These are phyloP conservation scores for Penicillium simplicissimum DNA, from an alignment of 495 filamentous ascomycete genomes.

Conservation along the genomic window DNA sequence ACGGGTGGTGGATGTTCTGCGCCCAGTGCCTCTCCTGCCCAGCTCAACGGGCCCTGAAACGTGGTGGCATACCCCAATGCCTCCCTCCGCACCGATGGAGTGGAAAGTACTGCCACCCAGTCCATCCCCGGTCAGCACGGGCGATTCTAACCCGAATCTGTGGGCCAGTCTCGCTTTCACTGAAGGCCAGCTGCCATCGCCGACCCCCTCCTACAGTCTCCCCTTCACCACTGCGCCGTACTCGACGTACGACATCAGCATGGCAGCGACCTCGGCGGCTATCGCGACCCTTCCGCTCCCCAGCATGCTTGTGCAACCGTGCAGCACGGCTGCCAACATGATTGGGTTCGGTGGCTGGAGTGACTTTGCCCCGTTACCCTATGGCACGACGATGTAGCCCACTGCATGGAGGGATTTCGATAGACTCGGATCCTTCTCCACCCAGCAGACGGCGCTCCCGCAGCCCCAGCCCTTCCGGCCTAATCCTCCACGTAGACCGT, in stretches of 20 bases:
- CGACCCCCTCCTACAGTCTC: slow-evolving; percentile 76
- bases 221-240: slow-evolving; percentile 72
- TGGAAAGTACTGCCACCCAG: slow-evolving; percentile 95
- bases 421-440: slow-evolving; percentile 16
- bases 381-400: slow-evolving; percentile 58
- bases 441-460: slow-evolving; percentile 12
- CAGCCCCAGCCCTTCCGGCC: slow-evolving; percentile 15
- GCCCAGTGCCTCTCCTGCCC: slow-evolving; percentile 79
- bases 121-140: slow-evolving; percentile 67
- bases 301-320: slow-evolving; percentile 85
- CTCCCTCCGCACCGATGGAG: slow-evolving; percentile 71
- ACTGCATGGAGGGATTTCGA: slow-evolving; percentile 13
- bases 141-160: slow-evolving; percentile 69
- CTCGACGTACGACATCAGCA: slow-evolving; percentile 63
- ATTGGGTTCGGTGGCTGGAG: slow-evolving; percentile 64
- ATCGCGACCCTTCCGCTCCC: slow-evolving; percentile 80
- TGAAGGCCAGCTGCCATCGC: slow-evolving; percentile 69
- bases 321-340: slow-evolving; percentile 66
- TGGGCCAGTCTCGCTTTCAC: slow-evolving; percentile 78
- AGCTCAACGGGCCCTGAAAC: slow-evolving; percentile 75
- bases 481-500: slow-evolving; percentile 25
- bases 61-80: slow-evolving; percentile 71
- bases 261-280: slow-evolving; percentile 59
- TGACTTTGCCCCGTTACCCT: slow-evolving; percentile 57
- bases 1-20: slow-evolving; percentile 87